Conservation (phyloP, 108 stramenopile genomes). For the Parmales sp. region DNA sequence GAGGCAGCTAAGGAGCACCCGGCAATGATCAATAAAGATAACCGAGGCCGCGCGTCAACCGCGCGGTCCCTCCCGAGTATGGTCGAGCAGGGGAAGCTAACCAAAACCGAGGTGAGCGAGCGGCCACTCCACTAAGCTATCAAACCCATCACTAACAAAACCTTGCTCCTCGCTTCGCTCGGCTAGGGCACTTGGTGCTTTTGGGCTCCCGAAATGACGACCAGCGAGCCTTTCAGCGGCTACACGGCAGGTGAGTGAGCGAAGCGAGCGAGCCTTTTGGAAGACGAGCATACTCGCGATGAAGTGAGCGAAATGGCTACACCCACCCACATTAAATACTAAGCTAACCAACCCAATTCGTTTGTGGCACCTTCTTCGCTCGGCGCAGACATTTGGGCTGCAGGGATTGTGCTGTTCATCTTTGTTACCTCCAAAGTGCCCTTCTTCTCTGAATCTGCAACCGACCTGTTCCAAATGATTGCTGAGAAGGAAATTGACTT, state of each 20-base stretch:
- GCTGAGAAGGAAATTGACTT: constrained; percentile 36
- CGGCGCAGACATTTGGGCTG: constrained; percentile 82
- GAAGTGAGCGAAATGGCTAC: too few species aligned
- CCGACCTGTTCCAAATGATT: constrained; percentile 59
- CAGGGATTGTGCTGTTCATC: constrained; percentile 74
- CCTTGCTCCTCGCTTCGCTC: not conserved
- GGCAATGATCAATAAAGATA: too few species aligned
- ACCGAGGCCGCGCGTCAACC: too few species aligned
- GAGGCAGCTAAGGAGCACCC: too few species aligned
- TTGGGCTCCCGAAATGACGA: constrained; percentile 83
- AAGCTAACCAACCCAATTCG: too few species aligned
- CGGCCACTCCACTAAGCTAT: too few species aligned
- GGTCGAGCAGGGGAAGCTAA: constrained; percentile 46
- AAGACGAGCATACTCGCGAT: too few species aligned
- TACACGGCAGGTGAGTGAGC: too few species aligned
- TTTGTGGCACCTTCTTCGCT: too few species aligned
- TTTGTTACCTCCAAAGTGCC: constrained; percentile 71
- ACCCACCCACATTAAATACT: too few species aligned
- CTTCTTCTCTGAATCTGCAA: constrained; percentile 58
- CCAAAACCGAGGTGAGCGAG: constrained; percentile 50
- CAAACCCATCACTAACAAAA: not conserved
- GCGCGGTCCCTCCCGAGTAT: constrained; percentile 51
- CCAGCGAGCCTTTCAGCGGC: too few species aligned
- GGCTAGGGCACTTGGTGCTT: constrained; percentile 65
- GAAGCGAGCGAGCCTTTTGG: too few species aligned